phyloP scores from a whole-genome alignment of 768 basidiomycete species.

The Boletus reticuloceps region DNA sequence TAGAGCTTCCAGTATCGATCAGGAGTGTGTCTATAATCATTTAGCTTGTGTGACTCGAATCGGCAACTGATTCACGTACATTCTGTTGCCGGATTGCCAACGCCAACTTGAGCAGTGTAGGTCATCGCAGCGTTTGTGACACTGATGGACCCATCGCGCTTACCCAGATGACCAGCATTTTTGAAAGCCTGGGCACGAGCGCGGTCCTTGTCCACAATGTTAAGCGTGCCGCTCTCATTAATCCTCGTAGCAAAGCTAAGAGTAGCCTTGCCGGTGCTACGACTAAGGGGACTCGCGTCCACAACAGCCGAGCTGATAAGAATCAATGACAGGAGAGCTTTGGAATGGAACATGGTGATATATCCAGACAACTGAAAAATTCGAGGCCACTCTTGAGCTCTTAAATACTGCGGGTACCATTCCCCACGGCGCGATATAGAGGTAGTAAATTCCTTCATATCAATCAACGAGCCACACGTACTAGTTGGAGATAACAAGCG shows the following conservation, averaged over 20 bases:
- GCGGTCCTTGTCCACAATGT: conserved; percentile 7
- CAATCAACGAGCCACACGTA: background rate
- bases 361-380: background rate
- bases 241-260: conserved; percentile 17
- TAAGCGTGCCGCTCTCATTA: conserved; percentile 9
- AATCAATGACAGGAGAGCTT: conserved; percentile 11
- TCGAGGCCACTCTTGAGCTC: background rate
- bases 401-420: background rate
- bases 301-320: conserved; percentile 12
- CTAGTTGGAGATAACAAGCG: background rate
- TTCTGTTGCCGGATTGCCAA: conserved; percentile 20
- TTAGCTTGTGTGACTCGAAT: background rate
- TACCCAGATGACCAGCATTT: conserved; percentile 27
- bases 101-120: conserved; percentile 27
- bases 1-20: conserved; percentile 28
- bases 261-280: conserved; percentile 7
- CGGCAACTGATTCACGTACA: conserved; percentile 2
- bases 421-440: background rate
- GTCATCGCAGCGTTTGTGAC: conserved; percentile 19
- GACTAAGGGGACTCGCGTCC: conserved; percentile 13
- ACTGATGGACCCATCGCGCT: background rate
- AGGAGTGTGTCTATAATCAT: conserved; percentile 23
- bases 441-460: background rate
- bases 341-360: conserved; percentile 14
- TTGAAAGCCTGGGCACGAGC: conserved; percentile 3